Conservation (phyloP, 306 rosid species). For the Cajanus cajan region DNA sequence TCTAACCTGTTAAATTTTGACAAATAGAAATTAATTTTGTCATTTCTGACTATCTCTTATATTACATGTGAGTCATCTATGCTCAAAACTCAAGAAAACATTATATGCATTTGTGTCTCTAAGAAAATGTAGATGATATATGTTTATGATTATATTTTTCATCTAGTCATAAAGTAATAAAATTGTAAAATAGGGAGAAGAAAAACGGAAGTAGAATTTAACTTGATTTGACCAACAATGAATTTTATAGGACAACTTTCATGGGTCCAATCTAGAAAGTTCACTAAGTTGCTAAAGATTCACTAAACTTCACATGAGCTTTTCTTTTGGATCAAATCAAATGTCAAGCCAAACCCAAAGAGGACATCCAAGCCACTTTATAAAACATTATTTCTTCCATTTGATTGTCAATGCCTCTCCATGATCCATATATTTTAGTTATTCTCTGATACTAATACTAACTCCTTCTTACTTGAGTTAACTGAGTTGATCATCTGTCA, state of each 20-base stretch:
- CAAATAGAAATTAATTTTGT: no score
- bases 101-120: not conserved
- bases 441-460: not conserved
- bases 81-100: not conserved
- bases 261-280: not conserved
- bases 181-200: not conserved
- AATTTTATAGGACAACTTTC: not conserved
- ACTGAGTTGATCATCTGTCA: not conserved
- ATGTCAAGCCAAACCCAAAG: not conserved
- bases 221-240: not conserved
- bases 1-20: no score
- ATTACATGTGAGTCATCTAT: not conserved
- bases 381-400: not conserved
- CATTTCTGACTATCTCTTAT: no score
- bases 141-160: not conserved
- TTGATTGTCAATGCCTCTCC: not conserved
- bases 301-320: not conserved
- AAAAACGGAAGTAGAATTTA: not conserved
- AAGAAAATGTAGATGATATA: not conserved
- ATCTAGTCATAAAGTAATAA: not conserved
- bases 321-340: not conserved
- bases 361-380: not conserved
- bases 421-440: not conserved
- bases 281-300: not conserved
- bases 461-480: not conserved